Base-by-base conservation (phyloP, 2,329 filamentous ascomycete genomes). In the Paraconiothyrium brasiliense region DNA sequence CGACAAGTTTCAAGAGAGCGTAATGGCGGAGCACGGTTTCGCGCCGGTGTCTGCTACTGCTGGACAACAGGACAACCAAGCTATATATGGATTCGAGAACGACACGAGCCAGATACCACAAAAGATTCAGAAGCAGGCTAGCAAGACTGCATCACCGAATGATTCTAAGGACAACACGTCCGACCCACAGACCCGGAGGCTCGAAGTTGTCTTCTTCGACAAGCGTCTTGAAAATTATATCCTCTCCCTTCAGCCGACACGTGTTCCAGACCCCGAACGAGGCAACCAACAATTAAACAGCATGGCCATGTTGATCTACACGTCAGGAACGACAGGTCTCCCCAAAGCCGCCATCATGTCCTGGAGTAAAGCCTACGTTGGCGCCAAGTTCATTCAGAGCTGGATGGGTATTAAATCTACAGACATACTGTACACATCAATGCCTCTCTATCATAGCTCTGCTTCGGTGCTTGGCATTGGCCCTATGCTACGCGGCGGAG, bases 281-380 rank as follows among this genome's bases (percentile, higher is more conserved):
- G 62, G 61, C 24, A 57, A 61, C 37, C 74, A 76, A 39, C 70
- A 66, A 43, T 39, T 60, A 24, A 64, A 64, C 56, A 66, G 68
- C 62, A 75, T 78, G 74, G 76, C 71, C 22, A 74, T 74, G 68
- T 67, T 79, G n/a, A 76, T 80, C 43, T 79, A 78, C 62, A 80
- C 78, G 8, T 76, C 72, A 7, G 78, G 78, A 22, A 79, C 71
- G 4, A 79, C 74, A 5, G 78, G 76, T 1, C 68, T 79, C 11
- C 76, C 75, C 7, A 80, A 80, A 58, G 71, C 73, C 4, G 76
- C 77, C 2, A 58, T 77, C 16, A 66, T 78, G 65, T 59, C 63
- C 24, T 76, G 71, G 73, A 63, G 59, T 27, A 77, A 74, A 65
- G 68, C 63, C 35, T 62, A 48, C 39, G 51, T 57, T 5, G 71